Evolutionary conservation across 2,329 filamentous ascomycete species (phyloP), one percentile per base, ranked within the genome.

Genomic region (Xylariaceae sp.): DNA sequence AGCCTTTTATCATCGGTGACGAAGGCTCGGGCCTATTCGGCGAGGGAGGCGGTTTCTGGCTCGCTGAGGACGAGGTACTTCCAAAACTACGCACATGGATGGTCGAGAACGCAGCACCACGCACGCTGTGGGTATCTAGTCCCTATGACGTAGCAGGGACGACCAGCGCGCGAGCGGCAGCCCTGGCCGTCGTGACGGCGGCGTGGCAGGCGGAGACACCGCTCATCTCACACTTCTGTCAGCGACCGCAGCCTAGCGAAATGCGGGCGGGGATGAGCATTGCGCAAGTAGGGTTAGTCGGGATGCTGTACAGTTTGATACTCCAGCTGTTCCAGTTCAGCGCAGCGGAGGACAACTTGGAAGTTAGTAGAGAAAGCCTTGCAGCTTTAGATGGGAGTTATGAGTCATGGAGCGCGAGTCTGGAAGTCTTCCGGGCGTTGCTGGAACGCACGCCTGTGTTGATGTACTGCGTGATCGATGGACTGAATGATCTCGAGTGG

Each of bases 81-180:
- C 58, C 47, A 6, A 56, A 48, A 23, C 23, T 61, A 29, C 47
- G 55, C 3, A 34, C 40, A 11, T 58, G 58, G 58, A 59, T 58
- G 58, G 24, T 28, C 12, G 54, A 47, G 4, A 17, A 29, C 8
- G 2, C n/a, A 14, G 24, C 19, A 21, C 16, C 52, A n/a, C 48
- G 54, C 9, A 58, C 49, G 14, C 12, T 63, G n/a, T 63, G 61
- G 58, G 51, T 63, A 37, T 61, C 61, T 2, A 63, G 58, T 28
- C 57, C 58, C 29, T 59, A 52, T 17, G 58, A 63, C 5, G 34
- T 16, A 17, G 48, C 12, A 9, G 49, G 16, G n/a, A 37, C 51
- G 33, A 57, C 58, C 2, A 63, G 61, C 50, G 36, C 53, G 31
- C 41, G 36, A 24, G 61, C 58, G n/a, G 47, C 55, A 6, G 54